These are phyloP conservation scores for Monosporascus sp. DNA, from an alignment of 2,329 filamentous ascomycete species.

Conservation along the genomic window DNA sequence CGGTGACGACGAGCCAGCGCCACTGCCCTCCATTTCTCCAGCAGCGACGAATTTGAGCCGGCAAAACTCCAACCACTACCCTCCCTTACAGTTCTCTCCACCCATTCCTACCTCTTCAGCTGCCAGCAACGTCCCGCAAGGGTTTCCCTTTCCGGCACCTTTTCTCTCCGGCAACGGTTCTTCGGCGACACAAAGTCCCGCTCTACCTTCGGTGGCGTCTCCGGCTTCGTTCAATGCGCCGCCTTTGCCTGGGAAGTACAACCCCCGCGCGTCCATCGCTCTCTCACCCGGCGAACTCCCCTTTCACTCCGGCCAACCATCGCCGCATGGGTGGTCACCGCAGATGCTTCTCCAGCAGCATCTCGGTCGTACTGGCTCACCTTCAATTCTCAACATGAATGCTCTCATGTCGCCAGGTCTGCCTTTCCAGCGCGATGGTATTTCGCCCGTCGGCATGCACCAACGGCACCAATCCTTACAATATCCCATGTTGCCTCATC, in stretches of 20 bases:
- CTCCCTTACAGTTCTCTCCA: constrained; percentile 75
- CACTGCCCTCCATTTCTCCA: constrained; percentile 60
- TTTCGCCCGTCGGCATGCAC: constrained; percentile 41
- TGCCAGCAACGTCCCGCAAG: constrained; percentile 57
- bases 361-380: constrained; percentile 55
- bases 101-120: constrained; percentile 75
- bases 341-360: constrained; percentile 51
- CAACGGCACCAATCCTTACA: constrained; percentile 57
- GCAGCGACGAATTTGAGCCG: constrained; percentile 57
- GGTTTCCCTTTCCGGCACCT: constrained; percentile 51
- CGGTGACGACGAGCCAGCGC: constrained; percentile 64
- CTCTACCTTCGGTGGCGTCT: constrained; percentile 61
- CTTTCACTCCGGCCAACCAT: constrained; percentile 60
- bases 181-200: constrained; percentile 58
- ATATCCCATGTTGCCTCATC: constrained; percentile 51
- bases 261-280: constrained; percentile 67
- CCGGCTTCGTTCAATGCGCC: constrained; percentile 62
- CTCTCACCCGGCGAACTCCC: constrained; percentile 60
- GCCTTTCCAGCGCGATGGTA: constrained; percentile 52
- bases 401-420: constrained; percentile 60
- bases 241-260: constrained; percentile 52
- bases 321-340: constrained; percentile 53
- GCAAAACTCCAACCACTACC: constrained; percentile 69
- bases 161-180: constrained; percentile 58
- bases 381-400: constrained; percentile 51